phyloP scores from a whole-genome alignment of 129 eudicot species.

The Rutidosis leptorrhynchoides region DNA sequence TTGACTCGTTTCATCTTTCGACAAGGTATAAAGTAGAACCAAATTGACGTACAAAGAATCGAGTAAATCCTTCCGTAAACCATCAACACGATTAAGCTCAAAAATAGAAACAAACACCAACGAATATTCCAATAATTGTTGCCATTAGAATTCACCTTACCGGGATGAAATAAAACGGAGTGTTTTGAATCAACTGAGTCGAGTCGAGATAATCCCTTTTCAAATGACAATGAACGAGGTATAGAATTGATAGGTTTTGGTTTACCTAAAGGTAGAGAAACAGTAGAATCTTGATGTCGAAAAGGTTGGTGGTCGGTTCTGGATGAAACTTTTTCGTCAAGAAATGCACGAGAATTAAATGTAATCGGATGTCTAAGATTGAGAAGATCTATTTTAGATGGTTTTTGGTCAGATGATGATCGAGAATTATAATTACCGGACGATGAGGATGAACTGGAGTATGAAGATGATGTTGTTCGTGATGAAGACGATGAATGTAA shows the following conservation, averaged over 20 bases:
- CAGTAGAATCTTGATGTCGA: conserved; percentile 10
- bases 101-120: conserved; percentile 37
- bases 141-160: conserved; percentile 1
- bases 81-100: conserved; percentile 41
- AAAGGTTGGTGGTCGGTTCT: neutral
- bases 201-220: conserved; percentile 19
- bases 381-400: conserved; percentile 1
- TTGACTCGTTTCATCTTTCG: conserved; percentile 17
- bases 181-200: conserved; percentile 7
- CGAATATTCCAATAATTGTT: conserved; percentile 21
- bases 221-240: neutral
- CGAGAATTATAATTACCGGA: conserved; percentile 35
- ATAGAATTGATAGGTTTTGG: conserved; percentile 6
- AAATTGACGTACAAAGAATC: conserved; percentile 45
- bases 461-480: conserved; percentile 24
- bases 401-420: conserved; percentile 16
- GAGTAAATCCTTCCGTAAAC: conserved; percentile 50
- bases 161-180: neutral
- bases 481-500: conserved; percentile 26
- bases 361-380: neutral
- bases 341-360: neutral
- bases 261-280: neutral
- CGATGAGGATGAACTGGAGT: conserved; percentile 28
- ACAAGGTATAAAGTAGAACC: conserved; percentile 39
- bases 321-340: neutral